These are phyloP conservation scores for Acidiella bohemica DNA, from an alignment of 495 filamentous ascomycete genomes.

Conservation along the genomic window DNA sequence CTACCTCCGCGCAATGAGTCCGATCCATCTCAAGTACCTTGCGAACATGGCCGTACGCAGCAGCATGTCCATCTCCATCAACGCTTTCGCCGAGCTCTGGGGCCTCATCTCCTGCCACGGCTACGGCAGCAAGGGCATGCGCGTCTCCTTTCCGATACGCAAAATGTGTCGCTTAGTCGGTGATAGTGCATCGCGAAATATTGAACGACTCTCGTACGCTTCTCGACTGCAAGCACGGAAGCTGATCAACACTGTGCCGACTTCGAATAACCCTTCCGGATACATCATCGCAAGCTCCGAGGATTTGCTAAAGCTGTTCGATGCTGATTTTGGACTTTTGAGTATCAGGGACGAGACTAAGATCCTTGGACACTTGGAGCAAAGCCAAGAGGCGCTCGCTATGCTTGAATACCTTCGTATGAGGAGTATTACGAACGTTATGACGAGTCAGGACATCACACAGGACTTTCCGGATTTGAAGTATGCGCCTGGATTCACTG, in stretches of 20 bases:
- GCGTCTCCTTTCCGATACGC: conserved; percentile 79
- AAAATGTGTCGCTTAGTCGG: conserved; percentile 92
- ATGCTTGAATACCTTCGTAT: conserved; percentile 77
- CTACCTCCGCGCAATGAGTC: conserved; percentile 82
- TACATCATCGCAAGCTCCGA: conserved; percentile 89
- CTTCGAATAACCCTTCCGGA: conserved; percentile 70
- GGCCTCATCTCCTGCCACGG: conserved; percentile 80
- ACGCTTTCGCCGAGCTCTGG: conserved; percentile 74
- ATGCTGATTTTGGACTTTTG: conserved; percentile 77
- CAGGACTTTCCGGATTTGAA: conserved; percentile 73
- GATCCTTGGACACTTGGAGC: conserved; percentile 58
- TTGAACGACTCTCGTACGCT: conserved; percentile 78
- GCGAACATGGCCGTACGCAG: conserved; percentile 81
- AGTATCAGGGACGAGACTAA: conserved; percentile 83
- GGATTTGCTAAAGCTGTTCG: conserved; percentile 72
- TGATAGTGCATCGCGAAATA: conserved; percentile 74
- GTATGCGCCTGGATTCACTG: conserved; percentile 65
- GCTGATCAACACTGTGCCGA: conserved; percentile 66
- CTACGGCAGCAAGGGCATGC: conserved; percentile 66
- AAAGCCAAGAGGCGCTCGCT: conserved; percentile 73
- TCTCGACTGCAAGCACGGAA: conserved; percentile 71
- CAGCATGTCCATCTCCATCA: conserved; percentile 91
- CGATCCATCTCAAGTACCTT: conserved; percentile 80
- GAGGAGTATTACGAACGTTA: conserved; percentile 60
- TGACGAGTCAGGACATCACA: conserved; percentile 62